Conservation (phyloP, 139 green algal species). For the Chlamydomonas asymmetrica region DNA sequence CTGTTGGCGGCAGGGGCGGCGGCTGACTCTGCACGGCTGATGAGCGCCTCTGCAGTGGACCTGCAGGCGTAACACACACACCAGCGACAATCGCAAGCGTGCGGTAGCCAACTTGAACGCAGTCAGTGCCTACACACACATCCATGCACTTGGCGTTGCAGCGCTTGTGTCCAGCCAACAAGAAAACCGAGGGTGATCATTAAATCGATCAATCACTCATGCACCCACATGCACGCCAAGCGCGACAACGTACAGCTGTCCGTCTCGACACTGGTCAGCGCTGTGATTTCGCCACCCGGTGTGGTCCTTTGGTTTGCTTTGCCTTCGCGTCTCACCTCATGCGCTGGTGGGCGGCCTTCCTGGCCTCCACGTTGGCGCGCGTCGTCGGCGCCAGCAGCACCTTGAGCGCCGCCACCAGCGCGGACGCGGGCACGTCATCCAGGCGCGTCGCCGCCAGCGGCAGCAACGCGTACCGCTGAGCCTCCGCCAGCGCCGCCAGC, state of each 20-base stretch:
- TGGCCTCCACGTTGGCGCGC: not conserved
- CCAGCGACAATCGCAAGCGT: too few relatives aligned
- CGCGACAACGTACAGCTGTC: conserved; percentile 7
- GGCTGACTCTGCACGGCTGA: conserved; percentile 1
- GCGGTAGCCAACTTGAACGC: too few relatives aligned
- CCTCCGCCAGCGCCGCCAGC: conserved; percentile 27
- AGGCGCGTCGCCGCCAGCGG: conserved; percentile 22
- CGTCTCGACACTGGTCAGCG: too few relatives aligned
- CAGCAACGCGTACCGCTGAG: conserved; percentile 41
- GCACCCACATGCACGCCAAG: too few relatives aligned
- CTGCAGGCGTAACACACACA: too few relatives aligned
- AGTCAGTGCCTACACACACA: too few relatives aligned
- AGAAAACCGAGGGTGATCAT: too few relatives aligned
- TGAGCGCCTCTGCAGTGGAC: not conserved
- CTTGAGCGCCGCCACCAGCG: conserved; percentile 33
- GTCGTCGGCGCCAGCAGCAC: conserved; percentile 39
- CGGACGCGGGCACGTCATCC: conserved; percentile 37
- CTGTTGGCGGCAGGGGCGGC: not conserved
- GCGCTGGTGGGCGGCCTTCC: not conserved
- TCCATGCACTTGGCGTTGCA: too few relatives aligned
- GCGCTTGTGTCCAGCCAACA: too few relatives aligned
- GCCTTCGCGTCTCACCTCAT: not conserved
- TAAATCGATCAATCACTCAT: too few relatives aligned
- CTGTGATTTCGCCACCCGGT: too few relatives aligned
- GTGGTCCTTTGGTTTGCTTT: too few relatives aligned